These are phyloP conservation scores for Colletotrichum neosansevieriae DNA, from an alignment of 2,329 filamentous ascomycete genomes.

Conservation along the genomic window DNA sequence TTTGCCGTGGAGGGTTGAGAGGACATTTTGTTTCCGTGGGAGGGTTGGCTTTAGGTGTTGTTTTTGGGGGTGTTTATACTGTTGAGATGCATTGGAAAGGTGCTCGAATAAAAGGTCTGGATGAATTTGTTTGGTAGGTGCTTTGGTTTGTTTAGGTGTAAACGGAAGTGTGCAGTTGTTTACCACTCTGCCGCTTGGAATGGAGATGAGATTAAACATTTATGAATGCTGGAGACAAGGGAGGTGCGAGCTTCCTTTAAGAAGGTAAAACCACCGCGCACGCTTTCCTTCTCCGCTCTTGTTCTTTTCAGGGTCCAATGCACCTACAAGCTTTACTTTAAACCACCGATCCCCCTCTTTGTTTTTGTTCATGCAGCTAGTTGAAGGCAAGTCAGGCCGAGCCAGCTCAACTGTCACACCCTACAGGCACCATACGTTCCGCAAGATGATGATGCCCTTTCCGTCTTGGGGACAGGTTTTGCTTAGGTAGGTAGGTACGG, in stretches of 20 bases:
- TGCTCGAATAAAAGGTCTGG: neutral
- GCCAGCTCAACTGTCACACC: no score
- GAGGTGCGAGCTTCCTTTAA: constrained; percentile 5
- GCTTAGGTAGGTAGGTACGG: no score
- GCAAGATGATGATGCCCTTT: no score
- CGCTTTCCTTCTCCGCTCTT: neutral
- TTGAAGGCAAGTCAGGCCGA: no score
- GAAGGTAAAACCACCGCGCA: constrained; percentile 4
- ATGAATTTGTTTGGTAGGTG: no score
- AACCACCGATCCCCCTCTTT: neutral
- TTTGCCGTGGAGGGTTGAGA: constrained; percentile 19
- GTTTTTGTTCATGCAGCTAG: neutral
- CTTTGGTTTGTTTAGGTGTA: neutral
- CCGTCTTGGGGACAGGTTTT: no score
- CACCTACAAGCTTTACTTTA: neutral
- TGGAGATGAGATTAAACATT: neutral
- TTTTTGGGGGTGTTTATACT: neutral
- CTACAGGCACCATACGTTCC: no score
- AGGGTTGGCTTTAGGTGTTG: neutral
- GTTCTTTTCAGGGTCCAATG: constrained; percentile 25
- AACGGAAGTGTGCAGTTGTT: neutral
- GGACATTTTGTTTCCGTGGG: constrained; percentile 1
- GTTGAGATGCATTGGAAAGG: neutral
- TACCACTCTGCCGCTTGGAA: neutral
- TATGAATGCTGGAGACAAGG: neutral